Conservation (phyloP, 352 stramenopile species). For the Globisporangium perplexum region DNA sequence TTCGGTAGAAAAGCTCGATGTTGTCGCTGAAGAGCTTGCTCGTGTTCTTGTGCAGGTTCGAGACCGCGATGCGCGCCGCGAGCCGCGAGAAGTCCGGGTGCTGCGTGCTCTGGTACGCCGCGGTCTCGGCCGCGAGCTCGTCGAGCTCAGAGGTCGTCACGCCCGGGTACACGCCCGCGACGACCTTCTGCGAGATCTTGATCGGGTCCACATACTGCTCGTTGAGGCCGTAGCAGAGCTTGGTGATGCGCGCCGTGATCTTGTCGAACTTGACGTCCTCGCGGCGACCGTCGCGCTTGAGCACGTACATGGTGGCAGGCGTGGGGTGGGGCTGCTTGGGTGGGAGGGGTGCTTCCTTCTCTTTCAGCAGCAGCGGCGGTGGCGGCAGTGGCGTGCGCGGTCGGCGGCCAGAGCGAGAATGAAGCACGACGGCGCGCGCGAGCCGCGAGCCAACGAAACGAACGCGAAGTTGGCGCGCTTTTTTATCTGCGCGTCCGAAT, state of each 20-base stretch:
- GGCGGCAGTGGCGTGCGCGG: background rate
- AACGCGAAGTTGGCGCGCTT: background rate
- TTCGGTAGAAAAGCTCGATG: slow-evolving; percentile 92
- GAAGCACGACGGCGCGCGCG: background rate
- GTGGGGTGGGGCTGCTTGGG: background rate
- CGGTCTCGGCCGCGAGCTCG: slow-evolving; percentile 97
- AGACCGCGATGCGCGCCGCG: slow-evolving; percentile 97
- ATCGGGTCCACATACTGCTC: slow-evolving; percentile 95
- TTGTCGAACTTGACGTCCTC: slow-evolving; percentile 98
- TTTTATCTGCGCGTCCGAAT: background rate
- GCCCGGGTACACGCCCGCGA: slow-evolving; percentile 97
- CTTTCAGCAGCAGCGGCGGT: no score
- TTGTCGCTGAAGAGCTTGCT: slow-evolving; percentile 94
- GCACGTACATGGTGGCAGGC: slow-evolving; percentile 85
- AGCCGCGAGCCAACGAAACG: background rate
- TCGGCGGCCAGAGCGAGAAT: background rate
- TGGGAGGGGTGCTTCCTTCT: no score
- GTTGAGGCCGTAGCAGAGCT: slow-evolving; percentile 98
- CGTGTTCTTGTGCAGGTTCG: slow-evolving; percentile 99
- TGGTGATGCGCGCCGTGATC: slow-evolving; percentile 96
- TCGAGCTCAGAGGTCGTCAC: slow-evolving; percentile 99
- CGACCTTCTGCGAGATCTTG: slow-evolving; percentile 98
- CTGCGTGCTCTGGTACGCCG: slow-evolving; percentile 95
- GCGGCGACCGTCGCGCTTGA: slow-evolving; percentile 91
- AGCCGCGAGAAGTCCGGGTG: slow-evolving; percentile 99